Evolutionary conservation across 495 filamentous ascomycete genomes (phyloP), one percentile per base, ranked within the genome.

Genomic region (Clohesyomyces aquaticus): DNA sequence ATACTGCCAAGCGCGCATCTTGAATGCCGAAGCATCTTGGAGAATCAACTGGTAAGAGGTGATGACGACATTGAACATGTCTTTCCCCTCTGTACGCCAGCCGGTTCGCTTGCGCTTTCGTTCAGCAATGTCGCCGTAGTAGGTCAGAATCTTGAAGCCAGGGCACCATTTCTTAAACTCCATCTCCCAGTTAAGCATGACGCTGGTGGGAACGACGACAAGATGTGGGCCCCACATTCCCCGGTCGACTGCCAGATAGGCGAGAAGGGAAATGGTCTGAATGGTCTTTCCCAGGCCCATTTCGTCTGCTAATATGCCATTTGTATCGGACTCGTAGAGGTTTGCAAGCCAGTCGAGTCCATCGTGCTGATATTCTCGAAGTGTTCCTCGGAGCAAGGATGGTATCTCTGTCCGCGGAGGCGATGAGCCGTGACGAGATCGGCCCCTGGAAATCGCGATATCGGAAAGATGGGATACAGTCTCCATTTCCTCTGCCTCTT

Each of bases 181-280:
- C 88, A 96, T 97, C 73, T 98, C 95, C 95, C 95, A 99, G 73
- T 99, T 99, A 54, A 99, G 85, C 81, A 99, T 96, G 27, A 99
- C 95, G 76, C 92, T 96, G 9, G 95, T 98, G 1, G 95, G 95
- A 6, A 99, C 95, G 63, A 99, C 88, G 38, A 99, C 88, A 21
- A 99, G 78, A 80, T 99, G 95, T 0, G 95, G 91, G 0, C 95
- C 95, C 95, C 95, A 99, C 25, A 93, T 85, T 71, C 91, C 85
- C 73, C 96, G 88, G 59, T 96, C 81, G 55, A 92, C 91, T 22
- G 95, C 95, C 35, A 99, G 82, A 74, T 98, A 93, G 16, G 94
- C 95, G 51, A 99, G 80, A 10, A 99, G 79, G 14, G 95, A 88
- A 68, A 99, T 99, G 1, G 95, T 98, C 75, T 99, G 95, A 38